phyloP scores from a whole-genome alignment of 345 rosid species.

The Syzygium grande region DNA sequence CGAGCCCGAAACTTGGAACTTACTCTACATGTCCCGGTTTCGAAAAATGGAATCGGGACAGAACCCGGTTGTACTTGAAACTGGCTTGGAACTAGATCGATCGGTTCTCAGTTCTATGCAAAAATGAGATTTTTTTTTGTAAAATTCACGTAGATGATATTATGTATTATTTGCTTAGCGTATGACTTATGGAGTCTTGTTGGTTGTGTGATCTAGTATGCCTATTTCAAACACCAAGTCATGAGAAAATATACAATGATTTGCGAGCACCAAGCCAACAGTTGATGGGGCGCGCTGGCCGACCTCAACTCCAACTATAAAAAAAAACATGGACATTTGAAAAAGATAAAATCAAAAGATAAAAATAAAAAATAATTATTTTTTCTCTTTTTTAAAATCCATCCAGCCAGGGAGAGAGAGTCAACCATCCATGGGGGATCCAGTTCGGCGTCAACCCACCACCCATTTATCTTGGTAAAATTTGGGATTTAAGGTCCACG shows the following conservation, averaged over 20 bases:
- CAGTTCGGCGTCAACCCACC: background rate
- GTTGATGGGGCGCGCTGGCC: background rate
- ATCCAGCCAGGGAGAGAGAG: no score
- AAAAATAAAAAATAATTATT: no score
- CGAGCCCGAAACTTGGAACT: background rate
- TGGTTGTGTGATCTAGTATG: background rate
- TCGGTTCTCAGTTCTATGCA: rapidly evolving
- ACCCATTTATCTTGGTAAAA: no score
- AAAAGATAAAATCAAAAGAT: no score
- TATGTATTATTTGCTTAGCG: background rate
- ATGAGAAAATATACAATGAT: background rate
- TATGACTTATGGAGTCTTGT: background rate
- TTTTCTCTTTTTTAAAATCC: no score
- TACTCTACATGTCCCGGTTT: background rate
- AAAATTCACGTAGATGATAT: background rate
- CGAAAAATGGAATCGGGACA: background rate
- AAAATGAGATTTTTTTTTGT: background rate
- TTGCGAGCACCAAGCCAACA: background rate
- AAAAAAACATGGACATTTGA: no score
- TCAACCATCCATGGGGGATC: no score
- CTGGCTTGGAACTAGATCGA: background rate
- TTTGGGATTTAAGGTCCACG: no score
- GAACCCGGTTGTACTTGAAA: no score
- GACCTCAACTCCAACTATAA: background rate
- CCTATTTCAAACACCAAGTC: background rate